Evolutionary conservation across 306 rosid genomes (phyloP), one percentile per base, ranked within the genome.

Genomic region (Vicia villosa): DNA sequence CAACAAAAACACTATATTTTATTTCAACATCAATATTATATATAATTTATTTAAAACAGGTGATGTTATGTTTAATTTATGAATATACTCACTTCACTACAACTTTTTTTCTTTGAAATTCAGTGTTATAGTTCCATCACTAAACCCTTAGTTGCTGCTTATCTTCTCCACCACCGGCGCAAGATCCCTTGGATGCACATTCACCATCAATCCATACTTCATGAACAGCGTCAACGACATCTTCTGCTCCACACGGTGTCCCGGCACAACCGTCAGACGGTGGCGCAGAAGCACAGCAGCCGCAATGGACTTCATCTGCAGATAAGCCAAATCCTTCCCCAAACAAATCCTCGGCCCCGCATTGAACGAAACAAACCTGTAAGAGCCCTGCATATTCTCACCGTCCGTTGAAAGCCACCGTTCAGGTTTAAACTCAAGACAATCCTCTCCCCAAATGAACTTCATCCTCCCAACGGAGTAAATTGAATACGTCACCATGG

Each of bases 201-300:
- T 74, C 51, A 93, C 90, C 81, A 1, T 84, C 4, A 93, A 84
- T 0, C 98, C 98, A 59, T 93, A 74, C 82, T 93, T 93, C 98
- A 93, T 90, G 88, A 93, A 93, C 75, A 93, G 79, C 1, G 98
- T 90, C 49, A 93, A 69, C 0, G 98, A 93, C 94, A 93, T 93
- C 84, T 93, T 93, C 36, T 93, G 98, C 87, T 88, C 98, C 24
- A 93, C 97, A 0, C 67, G 78, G 81, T 90, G 97, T 9, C 97
- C 97, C 0, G 76, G 73, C 0, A 60, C 86, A 54, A 93, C 69
- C 4, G 75, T 2, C 2, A 93, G 84, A 15, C 87, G 83, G 68
- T 93, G 98, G 59, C 97, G 84, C 7, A 93, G 58, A 17, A 93
- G 49, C 58, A 93, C 83, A 0, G 97, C 84, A 0, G 96, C 94